A percentile compares a stretch with the other conserved stretches of the same genome.
phyloP scores from a whole-genome alignment of 139 green algal genomes.

The Chloropicon primus region DNA sequence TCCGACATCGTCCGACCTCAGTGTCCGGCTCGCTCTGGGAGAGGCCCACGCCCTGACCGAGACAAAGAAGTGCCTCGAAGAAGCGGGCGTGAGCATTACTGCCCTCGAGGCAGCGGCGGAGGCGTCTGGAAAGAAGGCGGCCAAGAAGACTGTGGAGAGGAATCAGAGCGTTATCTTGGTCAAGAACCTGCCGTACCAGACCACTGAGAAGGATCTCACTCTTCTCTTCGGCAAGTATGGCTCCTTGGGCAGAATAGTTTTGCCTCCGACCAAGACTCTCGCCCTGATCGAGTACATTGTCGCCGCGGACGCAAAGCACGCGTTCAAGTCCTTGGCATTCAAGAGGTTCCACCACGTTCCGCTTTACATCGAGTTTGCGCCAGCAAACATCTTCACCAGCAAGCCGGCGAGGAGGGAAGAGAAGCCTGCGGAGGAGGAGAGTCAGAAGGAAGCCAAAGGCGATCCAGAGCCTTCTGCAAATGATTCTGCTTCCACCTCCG shows the following conservation, averaged over 20 bases:
- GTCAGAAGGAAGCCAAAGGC: background rate
- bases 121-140: conserved; percentile 30
- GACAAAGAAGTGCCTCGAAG: conserved; percentile 73
- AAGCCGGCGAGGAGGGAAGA: conserved; percentile 3
- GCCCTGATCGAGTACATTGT: conserved; percentile 79
- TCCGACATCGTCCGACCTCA: conserved; percentile 18
- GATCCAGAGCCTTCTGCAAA: too few relatives aligned
- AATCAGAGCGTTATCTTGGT: conserved; percentile 59
- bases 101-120: conserved; percentile 60
- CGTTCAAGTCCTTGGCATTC: conserved; percentile 81
- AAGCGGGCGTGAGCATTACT: conserved; percentile 51
- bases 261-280: conserved; percentile 70
- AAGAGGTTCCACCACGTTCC: conserved; percentile 88
- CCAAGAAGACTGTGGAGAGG: conserved; percentile 32
- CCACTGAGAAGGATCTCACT: conserved; percentile 46
- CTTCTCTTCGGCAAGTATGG: conserved; percentile 29
- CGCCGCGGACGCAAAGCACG: conserved; percentile 33
- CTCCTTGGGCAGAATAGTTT: conserved; percentile 52
- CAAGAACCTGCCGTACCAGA: conserved; percentile 89
- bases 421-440: conserved; percentile 2
- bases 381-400: conserved; percentile 55
- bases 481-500: background rate
- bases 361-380: conserved; percentile 96
- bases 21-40: conserved; percentile 80
- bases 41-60: conserved; percentile 82